Percentiles rank a stretch among this genome's conserved stretches.
Conservation (phyloP, 2,329 filamentous ascomycete species). For the Domatiomyces globalis region DNA sequence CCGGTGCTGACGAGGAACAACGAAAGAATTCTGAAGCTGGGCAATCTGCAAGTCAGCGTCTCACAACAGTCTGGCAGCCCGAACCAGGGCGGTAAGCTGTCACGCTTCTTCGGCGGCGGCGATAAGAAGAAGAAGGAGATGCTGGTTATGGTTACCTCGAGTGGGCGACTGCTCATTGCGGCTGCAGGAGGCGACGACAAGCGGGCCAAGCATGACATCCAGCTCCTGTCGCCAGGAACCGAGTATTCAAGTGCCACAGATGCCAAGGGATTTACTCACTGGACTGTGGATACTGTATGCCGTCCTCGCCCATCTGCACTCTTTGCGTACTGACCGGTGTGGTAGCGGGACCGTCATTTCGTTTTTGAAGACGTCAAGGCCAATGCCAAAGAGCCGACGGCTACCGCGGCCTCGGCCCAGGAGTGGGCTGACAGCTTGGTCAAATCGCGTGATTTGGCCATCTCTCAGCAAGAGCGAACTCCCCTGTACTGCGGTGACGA, state of each 20-base stretch:
- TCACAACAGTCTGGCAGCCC: slow-evolving; percentile 63
- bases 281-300: slow-evolving; percentile 88
- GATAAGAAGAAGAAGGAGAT: slow-evolving; percentile 86
- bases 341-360: slow-evolving; percentile 72
- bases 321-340: slow-evolving; percentile 20
- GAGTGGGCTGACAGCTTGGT: slow-evolving; percentile 90
- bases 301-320: slow-evolving; percentile 1
- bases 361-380: slow-evolving; percentile 88
- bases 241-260: slow-evolving; percentile 69
- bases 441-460: slow-evolving; percentile 68
- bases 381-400: slow-evolving; percentile 47
- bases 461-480: slow-evolving; percentile 46
- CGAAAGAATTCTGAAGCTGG: slow-evolving; percentile 85
- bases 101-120: slow-evolving; percentile 75
- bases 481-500: slow-evolving; percentile 54
- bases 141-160: slow-evolving; percentile 87
- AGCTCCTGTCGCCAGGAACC: slow-evolving; percentile 61
- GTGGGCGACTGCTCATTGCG: slow-evolving; percentile 75
- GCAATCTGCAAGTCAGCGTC: slow-evolving; percentile 74
- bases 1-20: slow-evolving; percentile 82
- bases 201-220: slow-evolving; percentile 81
- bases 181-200: slow-evolving; percentile 91
- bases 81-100: slow-evolving; percentile 61
- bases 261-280: slow-evolving; percentile 72
- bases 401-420: slow-evolving; percentile 55